A percentile compares a stretch with the other conserved stretches of the same genome.
These are phyloP conservation scores for Cercospora janseana DNA, from an alignment of 2,329 filamentous ascomycete species.

Conservation along the genomic window DNA sequence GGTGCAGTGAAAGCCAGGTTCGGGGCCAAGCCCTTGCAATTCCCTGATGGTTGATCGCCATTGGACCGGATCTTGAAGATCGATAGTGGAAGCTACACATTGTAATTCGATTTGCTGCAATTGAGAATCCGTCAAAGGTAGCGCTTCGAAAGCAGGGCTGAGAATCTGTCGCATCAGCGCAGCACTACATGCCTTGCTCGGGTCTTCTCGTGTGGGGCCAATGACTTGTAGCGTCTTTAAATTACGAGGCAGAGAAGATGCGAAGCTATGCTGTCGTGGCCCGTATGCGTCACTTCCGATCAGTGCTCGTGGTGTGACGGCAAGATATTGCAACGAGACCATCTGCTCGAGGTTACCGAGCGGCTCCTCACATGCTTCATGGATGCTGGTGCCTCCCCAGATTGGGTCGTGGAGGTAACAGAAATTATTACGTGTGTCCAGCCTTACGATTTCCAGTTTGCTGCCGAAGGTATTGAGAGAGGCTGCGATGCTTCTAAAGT, in stretches of 20 bases:
- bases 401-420: constrained; percentile 1
- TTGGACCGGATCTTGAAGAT: not conserved
- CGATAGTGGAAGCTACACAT: not conserved
- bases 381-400: not conserved
- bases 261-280: not conserved
- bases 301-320: constrained; percentile 11
- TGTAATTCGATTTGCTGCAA: not conserved
- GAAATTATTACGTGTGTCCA: constrained; percentile 14
- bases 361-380: constrained; percentile 10
- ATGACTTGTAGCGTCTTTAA: constrained; percentile 1
- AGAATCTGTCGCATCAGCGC: not conserved
- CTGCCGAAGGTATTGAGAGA: constrained; percentile 10
- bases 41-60: not conserved
- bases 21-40: not conserved
- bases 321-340: not conserved
- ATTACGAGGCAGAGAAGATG: not conserved
- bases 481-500: constrained; percentile 9
- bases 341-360: constrained; percentile 8
- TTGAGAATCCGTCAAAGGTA: not conserved
- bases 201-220: constrained; percentile 11
- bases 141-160: not conserved
- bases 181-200: not conserved
- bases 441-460: constrained; percentile 5
- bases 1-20: not conserved
- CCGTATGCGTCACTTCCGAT: not conserved